Evolutionary conservation across 352 stramenopile species (phyloP).

Genomic region (Phytophthora vignae): DNA sequence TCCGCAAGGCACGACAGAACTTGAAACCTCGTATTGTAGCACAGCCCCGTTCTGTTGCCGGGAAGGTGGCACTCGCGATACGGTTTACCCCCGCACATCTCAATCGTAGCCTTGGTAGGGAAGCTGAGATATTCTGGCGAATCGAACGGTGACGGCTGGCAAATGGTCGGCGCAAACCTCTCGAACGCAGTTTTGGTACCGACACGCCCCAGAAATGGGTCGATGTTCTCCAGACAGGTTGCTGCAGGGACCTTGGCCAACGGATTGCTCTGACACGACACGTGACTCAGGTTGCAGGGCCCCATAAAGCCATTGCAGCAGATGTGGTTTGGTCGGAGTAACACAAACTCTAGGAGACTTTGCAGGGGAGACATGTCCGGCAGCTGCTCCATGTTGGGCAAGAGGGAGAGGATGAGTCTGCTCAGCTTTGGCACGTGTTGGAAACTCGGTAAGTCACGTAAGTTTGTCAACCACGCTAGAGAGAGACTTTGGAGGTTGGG

Average conservation of each 20-base stretch:
- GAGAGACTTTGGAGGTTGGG: slow-evolving; percentile 23
- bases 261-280: slow-evolving; percentile 28
- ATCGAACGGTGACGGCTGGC: slow-evolving; percentile 21
- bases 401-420: slow-evolving; percentile 11
- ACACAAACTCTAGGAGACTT: slow-evolving; percentile 22
- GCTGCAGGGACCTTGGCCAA: slow-evolving; percentile 10
- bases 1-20: slow-evolving; percentile 38
- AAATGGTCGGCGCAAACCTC: slow-evolving; percentile 23
- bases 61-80: slow-evolving; percentile 18
- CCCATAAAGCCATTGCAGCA: slow-evolving; percentile 51
- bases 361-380: slow-evolving; percentile 21
- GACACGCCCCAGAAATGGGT: slow-evolving; percentile 19
- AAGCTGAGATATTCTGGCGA: slow-evolving; percentile 10
- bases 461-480: slow-evolving; percentile 18
- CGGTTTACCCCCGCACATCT: slow-evolving; percentile 33
- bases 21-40: slow-evolving; percentile 32
- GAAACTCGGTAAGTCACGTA: slow-evolving; percentile 21
- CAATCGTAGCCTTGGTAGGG: slow-evolving; percentile 14
- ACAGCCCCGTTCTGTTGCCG: slow-evolving; percentile 33
- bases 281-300: slow-evolving; percentile 33
- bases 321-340: slow-evolving; percentile 13
- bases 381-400: slow-evolving; percentile 25
- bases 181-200: slow-evolving; percentile 19
- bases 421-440: slow-evolving; percentile 16
- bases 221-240: slow-evolving; percentile 11